These are phyloP conservation scores for Holtermanniella nyarrowii DNA, from an alignment of 768 basidiomycete species.

Conservation along the genomic window DNA sequence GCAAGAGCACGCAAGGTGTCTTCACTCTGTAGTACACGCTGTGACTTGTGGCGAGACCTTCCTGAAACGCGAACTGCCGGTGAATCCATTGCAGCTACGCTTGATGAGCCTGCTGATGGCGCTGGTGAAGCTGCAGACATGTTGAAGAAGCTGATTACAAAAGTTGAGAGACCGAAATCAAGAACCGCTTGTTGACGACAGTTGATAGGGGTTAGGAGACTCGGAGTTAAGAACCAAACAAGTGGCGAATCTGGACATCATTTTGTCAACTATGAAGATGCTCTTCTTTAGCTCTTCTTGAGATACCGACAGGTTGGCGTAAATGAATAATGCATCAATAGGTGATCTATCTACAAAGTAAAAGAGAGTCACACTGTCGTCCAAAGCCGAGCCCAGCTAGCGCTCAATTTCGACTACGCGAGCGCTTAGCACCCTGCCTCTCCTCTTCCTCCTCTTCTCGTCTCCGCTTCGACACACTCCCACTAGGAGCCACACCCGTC, in stretches of 20 bases:
- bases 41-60: constrained; percentile 22
- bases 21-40: constrained; percentile 24
- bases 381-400: no score
- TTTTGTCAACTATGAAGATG: no score
- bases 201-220: neutral
- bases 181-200: neutral
- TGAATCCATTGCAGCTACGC: no score
- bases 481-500: constrained; percentile 38
- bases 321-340: no score
- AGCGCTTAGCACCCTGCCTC: constrained; percentile 6
- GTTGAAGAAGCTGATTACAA: neutral
- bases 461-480: constrained; percentile 28
- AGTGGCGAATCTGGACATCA: no score
- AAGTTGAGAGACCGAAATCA: no score
- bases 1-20: constrained; percentile 15
- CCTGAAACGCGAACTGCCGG: constrained; percentile 3
- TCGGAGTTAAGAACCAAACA: no score
- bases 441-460: constrained; percentile 29
- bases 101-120: neutral
- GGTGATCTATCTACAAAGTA: no score
- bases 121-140: neutral
- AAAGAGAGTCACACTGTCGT: no score
- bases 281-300: no score
- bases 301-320: no score
- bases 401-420: neutral